phyloP scores from a whole-genome alignment of 306 rosid species.

The Abrus precatorius region DNA sequence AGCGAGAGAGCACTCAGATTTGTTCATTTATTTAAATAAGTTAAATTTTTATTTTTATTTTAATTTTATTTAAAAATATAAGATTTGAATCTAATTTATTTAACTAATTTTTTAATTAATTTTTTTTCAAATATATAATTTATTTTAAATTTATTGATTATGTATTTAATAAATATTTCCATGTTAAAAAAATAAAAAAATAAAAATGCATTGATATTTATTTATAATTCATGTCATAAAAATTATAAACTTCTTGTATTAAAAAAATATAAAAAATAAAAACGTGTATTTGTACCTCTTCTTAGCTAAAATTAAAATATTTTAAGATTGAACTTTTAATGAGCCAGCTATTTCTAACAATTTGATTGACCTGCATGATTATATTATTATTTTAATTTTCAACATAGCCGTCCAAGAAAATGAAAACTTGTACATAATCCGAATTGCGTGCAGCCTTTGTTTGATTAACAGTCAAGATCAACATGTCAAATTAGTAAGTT shows the following conservation, averaged over 20 bases:
- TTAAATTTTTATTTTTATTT: too few species aligned
- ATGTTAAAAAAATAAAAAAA: too few species aligned
- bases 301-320: neutral
- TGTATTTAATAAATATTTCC: too few species aligned
- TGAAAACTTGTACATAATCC: neutral
- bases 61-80: too few species aligned
- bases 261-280: neutral
- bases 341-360: neutral
- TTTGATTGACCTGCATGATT: neutral
- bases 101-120: too few species aligned
- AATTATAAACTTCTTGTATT: neutral
- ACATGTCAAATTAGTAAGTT: neutral
- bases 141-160: too few species aligned
- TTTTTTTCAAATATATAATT: too few species aligned
- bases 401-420: constrained; percentile 7
- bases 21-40: too few species aligned
- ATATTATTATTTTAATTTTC: neutral
- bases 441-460: constrained; percentile 40
- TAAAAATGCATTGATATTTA: too few species aligned
- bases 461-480: constrained; percentile 25
- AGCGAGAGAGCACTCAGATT: too few species aligned
- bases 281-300: neutral
- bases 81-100: too few species aligned
- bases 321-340: neutral
- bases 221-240: neutral